Evolutionary conservation across 805 yeast genomes (phyloP).

Genomic region (Metschnikowia noctiluminum): DNA sequence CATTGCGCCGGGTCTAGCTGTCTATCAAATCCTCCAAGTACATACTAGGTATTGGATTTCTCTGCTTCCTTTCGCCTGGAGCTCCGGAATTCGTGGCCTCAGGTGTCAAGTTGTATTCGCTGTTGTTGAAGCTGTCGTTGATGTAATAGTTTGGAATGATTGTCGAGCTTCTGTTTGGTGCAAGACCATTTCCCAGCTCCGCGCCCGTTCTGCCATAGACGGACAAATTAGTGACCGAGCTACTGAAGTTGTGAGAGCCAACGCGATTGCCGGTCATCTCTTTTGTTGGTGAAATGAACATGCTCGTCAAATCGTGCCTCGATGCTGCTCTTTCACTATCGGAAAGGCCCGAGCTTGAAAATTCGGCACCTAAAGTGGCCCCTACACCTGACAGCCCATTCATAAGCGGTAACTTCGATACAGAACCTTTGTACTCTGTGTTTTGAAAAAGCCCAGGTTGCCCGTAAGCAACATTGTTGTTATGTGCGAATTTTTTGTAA

Average conservation of each 20-base stretch:
- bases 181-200: slow-evolving; percentile 18
- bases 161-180: slow-evolving; percentile 28
- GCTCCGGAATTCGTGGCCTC: neutral
- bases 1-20: slow-evolving; percentile 9
- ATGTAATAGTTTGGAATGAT: slow-evolving; percentile 37
- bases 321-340: slow-evolving; percentile 19
- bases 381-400: slow-evolving; percentile 19
- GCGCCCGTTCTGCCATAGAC: slow-evolving; percentile 17
- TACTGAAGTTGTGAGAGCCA: slow-evolving; percentile 23
- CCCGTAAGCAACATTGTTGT: slow-evolving; percentile 31
- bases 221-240: slow-evolving; percentile 21
- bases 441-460: slow-evolving; percentile 1
- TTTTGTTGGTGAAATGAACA: slow-evolving; percentile 79
- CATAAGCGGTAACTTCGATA: slow-evolving; percentile 36
- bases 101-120: slow-evolving; percentile 26
- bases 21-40: slow-evolving; percentile 51
- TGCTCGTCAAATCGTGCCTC: slow-evolving; percentile 41
- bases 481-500: slow-evolving; percentile 31
- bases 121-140: slow-evolving; percentile 33
- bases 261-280: slow-evolving; percentile 52
- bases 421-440: slow-evolving; percentile 21
- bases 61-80: slow-evolving; percentile 13
- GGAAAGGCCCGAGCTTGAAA: neutral
- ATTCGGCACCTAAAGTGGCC: slow-evolving; percentile 27
- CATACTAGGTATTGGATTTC: slow-evolving; percentile 45